A percentile compares a stretch with the other conserved stretches of the same genome.
Conservation (phyloP, 2,329 filamentous ascomycete genomes). For the Diplodia seriata region DNA sequence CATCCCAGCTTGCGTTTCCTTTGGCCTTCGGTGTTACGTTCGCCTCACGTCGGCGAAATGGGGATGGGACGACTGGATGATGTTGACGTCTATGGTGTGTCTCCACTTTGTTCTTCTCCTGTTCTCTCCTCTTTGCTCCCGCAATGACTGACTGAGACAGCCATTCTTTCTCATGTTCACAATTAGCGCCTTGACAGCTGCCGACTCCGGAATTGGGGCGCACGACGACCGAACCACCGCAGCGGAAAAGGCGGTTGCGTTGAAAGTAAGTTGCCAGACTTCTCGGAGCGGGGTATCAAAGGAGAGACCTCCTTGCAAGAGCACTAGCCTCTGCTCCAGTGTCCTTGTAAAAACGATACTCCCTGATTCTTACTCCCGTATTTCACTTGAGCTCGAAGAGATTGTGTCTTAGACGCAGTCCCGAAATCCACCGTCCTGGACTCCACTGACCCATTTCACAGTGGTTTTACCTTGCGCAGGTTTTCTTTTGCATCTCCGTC, state of each 20-base stretch:
- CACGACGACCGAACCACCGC: constrained; percentile 34
- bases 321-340: too few relatives aligned
- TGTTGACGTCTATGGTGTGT: constrained; percentile 33
- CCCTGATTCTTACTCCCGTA: too few relatives aligned
- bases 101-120: neutral
- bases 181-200: constrained; percentile 40
- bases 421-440: neutral
- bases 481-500: constrained; percentile 47
- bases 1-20: constrained; percentile 34
- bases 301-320: too few relatives aligned
- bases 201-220: constrained; percentile 43
- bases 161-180: constrained; percentile 40
- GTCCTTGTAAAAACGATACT: too few relatives aligned
- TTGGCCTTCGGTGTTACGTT: constrained; percentile 37
- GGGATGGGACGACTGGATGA: constrained; percentile 44
- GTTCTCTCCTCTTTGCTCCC: constrained; percentile 32
- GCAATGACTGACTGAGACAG: constrained; percentile 33
- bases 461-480: constrained; percentile 49
- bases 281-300: neutral
- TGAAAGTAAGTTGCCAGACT: constrained; percentile 30
- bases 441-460: constrained; percentile 34
- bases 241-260: constrained; percentile 12
- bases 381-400: too few relatives aligned
- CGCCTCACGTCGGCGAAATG: constrained; percentile 37
- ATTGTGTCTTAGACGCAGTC: too few relatives aligned